A percentile compares a stretch with the other conserved stretches of the same genome.
Conservation (phyloP, 2,329 filamentous ascomycete genomes). For the Alternaria infectoria region DNA sequence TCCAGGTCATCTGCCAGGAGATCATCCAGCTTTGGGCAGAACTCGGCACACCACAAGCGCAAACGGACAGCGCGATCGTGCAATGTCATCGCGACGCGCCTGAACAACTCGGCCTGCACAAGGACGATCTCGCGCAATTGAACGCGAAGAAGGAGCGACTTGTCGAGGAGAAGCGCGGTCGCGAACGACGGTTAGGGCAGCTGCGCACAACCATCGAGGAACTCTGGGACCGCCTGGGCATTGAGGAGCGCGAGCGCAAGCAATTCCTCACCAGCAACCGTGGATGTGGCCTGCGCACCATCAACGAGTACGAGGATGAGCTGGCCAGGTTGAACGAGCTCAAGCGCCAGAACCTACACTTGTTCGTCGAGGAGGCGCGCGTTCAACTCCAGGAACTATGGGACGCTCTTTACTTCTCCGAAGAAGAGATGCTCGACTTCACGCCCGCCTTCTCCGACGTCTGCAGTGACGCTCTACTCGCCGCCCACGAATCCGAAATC, state of each 20-base stretch:
- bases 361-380: constrained; percentile 94
- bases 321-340: constrained; percentile 84
- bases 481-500: constrained; percentile 94
- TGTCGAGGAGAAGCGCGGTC: constrained; percentile 82
- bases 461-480: constrained; percentile 92
- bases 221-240: constrained; percentile 85
- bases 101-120: constrained; percentile 90
- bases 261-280: constrained; percentile 85
- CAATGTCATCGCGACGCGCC: constrained; percentile 89
- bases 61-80: constrained; percentile 86
- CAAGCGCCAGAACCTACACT: constrained; percentile 91
- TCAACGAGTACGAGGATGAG: constrained; percentile 96
- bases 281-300: constrained; percentile 86
- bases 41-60: constrained; percentile 89
- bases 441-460: constrained; percentile 97
- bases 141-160: constrained; percentile 80
- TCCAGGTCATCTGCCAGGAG: constrained; percentile 77
- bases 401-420: constrained; percentile 92
- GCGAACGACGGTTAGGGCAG: constrained; percentile 79
- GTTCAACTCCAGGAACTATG: constrained; percentile 92
- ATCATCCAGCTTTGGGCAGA: constrained; percentile 97
- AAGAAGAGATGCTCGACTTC: constrained; percentile 99
- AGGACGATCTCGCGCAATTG: constrained; percentile 79
- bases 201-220: constrained; percentile 78
- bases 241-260: constrained; percentile 83